Evolutionary conservation across 2,329 filamentous ascomycete genomes (phyloP).

Genomic region (Lecanoromycetidae sp.): DNA sequence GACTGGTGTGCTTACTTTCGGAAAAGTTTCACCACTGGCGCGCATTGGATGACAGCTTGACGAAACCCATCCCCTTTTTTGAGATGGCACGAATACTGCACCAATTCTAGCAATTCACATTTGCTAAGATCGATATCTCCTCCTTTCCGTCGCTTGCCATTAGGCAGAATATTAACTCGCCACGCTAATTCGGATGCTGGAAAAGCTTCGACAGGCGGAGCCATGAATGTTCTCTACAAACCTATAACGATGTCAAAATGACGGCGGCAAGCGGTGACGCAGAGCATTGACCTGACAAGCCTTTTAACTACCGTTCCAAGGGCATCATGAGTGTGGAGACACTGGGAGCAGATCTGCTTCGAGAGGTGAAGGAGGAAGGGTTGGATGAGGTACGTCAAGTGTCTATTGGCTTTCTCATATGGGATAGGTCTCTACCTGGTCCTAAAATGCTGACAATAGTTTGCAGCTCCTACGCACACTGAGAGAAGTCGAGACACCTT

Average conservation of each 20-base stretch:
- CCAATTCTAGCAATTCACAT: slow-evolving; percentile 47
- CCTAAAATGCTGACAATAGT: slow-evolving; percentile 3
- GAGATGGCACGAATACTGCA: slow-evolving; percentile 51
- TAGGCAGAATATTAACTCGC: slow-evolving; percentile 40
- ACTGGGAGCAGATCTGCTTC: slow-evolving; percentile 43
- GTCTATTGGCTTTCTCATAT: background rate
- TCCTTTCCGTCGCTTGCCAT: slow-evolving; percentile 41
- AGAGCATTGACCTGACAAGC: background rate
- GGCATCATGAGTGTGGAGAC: slow-evolving; percentile 30
- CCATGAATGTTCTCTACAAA: slow-evolving; percentile 37
- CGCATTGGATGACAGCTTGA: slow-evolving; percentile 38
- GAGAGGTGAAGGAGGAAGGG: slow-evolving; percentile 37
- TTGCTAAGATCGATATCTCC: slow-evolving; percentile 38
- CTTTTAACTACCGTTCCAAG: background rate
- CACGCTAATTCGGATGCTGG: slow-evolving; percentile 39
- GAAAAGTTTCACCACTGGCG: slow-evolving; percentile 47
- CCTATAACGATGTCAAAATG: too few species aligned
- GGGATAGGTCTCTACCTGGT: background rate
- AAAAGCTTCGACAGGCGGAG: slow-evolving; percentile 44
- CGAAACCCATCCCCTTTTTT: slow-evolving; percentile 31
- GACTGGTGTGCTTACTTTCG: slow-evolving; percentile 37
- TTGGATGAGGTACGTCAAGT: slow-evolving; percentile 37
- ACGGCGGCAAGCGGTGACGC: too few species aligned
- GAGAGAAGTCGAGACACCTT: slow-evolving; percentile 20
- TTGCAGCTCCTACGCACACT: slow-evolving; percentile 32